These are phyloP conservation scores for Blastocystis sp. DNA, from an alignment of 352 stramenopile genomes.

Conservation along the genomic window DNA sequence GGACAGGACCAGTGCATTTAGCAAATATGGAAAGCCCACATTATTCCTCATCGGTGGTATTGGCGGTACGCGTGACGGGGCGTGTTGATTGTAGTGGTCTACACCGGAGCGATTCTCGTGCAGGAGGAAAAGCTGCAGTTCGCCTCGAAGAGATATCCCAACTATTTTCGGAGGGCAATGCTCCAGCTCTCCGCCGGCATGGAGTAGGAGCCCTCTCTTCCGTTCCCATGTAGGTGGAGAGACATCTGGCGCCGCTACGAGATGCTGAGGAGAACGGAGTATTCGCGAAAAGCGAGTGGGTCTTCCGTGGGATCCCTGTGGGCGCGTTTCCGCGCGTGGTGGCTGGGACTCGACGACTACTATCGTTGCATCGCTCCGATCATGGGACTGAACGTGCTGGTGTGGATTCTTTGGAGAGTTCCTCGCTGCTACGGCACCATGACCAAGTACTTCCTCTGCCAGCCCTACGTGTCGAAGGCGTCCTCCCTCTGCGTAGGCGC, in stretches of 20 bases:
- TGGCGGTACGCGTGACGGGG: background rate
- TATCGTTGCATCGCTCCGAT: slow-evolving; percentile 23
- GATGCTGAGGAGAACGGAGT: slow-evolving; percentile 2
- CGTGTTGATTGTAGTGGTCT: background rate
- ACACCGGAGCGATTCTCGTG: slow-evolving; percentile 35
- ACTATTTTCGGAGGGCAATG: slow-evolving; percentile 16
- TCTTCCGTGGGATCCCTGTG: background rate
- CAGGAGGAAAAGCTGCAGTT: slow-evolving; percentile 45
- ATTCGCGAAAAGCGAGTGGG: background rate
- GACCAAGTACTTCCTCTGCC: slow-evolving; percentile 11
- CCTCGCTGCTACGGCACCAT: background rate
- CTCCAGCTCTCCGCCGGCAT: background rate
- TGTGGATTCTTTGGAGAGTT: slow-evolving; percentile 23
- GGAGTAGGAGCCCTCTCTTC: background rate
- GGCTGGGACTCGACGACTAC: slow-evolving; percentile 8
- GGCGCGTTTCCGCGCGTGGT: background rate
- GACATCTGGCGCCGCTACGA: slow-evolving; percentile 38
- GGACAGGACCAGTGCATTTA: slow-evolving; percentile 84
- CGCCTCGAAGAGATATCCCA: slow-evolving; percentile 9
- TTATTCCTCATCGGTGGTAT: slow-evolving; percentile 33
- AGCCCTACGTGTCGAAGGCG: background rate
- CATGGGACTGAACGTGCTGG: slow-evolving; percentile 12
- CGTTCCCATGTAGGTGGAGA: slow-evolving; percentile 1
- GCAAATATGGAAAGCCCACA: slow-evolving; percentile 75
- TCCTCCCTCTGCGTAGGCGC: slow-evolving; percentile 12